Percentiles rank a stretch among this genome's conserved stretches.
Conservation (phyloP, 139 green algal species). For the Desmodesmus armatus region DNA sequence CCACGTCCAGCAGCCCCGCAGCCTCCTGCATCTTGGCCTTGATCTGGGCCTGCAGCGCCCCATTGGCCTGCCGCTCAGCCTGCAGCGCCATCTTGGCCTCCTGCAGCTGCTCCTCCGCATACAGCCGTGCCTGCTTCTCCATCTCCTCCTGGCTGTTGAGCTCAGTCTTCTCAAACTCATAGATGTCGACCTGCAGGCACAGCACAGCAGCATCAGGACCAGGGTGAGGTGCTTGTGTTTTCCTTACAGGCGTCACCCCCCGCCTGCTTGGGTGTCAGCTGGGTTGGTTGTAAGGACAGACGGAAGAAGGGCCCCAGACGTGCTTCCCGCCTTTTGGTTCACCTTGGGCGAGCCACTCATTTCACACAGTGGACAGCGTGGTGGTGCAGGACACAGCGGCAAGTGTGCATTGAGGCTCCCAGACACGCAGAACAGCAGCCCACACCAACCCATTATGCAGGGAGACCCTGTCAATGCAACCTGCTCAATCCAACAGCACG, state of each 20-base stretch:
- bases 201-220: neutral
- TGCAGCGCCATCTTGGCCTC: neutral
- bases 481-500: neutral
- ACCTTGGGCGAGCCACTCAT: no score
- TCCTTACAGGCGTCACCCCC: no score
- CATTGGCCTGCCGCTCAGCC: conserved; percentile 2
- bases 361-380: no score
- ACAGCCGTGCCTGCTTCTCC: conserved; percentile 41
- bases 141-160: conserved; percentile 43
- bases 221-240: neutral
- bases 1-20: neutral
- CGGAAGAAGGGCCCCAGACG: no score
- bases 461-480: no score
- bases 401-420: no score
- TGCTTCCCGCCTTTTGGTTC: no score
- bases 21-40: neutral
- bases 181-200: conserved; percentile 34
- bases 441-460: no score
- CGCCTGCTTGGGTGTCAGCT: no score
- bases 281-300: no score
- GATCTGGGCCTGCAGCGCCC: neutral
- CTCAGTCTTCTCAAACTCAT: conserved; percentile 48
- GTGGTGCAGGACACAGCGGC: no score
- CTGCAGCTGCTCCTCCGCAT: conserved; percentile 43
- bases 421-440: no score